Percentiles rank a stretch among this genome's conserved stretches.
Conservation (phyloP, 23 red algal species). For the Gracilariopsis chorda region DNA sequence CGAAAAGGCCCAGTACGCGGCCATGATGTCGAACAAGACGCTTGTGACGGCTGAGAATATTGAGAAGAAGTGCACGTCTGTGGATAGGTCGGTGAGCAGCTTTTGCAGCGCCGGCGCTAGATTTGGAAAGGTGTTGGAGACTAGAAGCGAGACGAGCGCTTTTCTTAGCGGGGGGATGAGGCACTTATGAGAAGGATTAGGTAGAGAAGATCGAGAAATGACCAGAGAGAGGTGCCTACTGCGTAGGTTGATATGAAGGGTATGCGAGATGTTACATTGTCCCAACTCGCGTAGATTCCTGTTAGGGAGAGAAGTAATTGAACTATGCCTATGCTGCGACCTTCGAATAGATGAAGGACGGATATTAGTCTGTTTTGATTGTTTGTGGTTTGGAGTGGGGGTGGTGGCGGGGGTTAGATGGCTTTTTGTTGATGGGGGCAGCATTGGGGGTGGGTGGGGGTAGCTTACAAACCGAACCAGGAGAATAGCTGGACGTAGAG, state of each 20-base stretch:
- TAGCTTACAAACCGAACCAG: slow-evolving; percentile 48
- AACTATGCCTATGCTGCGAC: slow-evolving; percentile 12
- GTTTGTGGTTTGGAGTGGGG: too few species aligned
- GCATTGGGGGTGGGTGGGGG: not conserved
- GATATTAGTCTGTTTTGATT: slow-evolving; percentile 44
- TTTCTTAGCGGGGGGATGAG: not conserved
- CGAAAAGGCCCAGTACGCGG: slow-evolving; percentile 24
- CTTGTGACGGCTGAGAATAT: slow-evolving; percentile 30
- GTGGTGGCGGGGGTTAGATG: not conserved
- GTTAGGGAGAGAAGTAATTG: not conserved
- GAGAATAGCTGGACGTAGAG: slow-evolving; percentile 54
- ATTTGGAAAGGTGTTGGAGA: slow-evolving; percentile 58
- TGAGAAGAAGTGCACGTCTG: slow-evolving; percentile 16
- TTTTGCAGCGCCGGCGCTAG: not conserved
- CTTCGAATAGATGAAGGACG: slow-evolving; percentile 43
- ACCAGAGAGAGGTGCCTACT: not conserved
- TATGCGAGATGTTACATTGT: not conserved
- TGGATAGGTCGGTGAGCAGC: not conserved
- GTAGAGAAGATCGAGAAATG: slow-evolving; percentile 2
- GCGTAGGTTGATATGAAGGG: slow-evolving; percentile 4
- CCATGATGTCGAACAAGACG: slow-evolving; percentile 39
- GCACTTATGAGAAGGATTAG: slow-evolving; percentile 1
- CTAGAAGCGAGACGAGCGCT: not conserved
- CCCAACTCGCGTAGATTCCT: slow-evolving; percentile 42
- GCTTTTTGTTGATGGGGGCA: not conserved